Evolutionary conservation across 192 early-diverging fungal genomes (phyloP), one percentile per base, ranked within the genome.

Genomic region (Gigaspora rosea): DNA sequence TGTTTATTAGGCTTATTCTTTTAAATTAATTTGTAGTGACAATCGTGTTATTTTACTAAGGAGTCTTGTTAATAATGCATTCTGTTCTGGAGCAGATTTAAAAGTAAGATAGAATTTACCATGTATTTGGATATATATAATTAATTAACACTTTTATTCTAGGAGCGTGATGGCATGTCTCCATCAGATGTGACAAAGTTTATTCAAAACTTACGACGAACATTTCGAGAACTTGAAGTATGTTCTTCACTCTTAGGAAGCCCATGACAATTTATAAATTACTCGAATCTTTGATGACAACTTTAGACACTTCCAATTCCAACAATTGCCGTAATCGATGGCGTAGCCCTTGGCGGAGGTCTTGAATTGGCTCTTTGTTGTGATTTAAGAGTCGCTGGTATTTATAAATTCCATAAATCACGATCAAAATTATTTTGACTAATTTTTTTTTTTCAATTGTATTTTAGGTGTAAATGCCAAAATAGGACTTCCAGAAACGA

Each of bases 31-130:
- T 56, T 73, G 71, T 80, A 89, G 88, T 11, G 83, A 87, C 11
- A 83, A 88, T 15, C 90, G 95, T 33, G 95, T 95, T 10, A 87
- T 98, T 16, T 85, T 97, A 59, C 47, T 98, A 64, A 89, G 89
- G 70, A 94, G 93, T 82, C 56, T 86, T 22, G 95, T 97, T 2
- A 83, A 90, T 36, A 83, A 90, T 6, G 94, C 94, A 33, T 98
- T 98, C 80, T 98, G 95, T 82, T 94, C 96, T 3, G 97, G 97
- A 46, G 97, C 97, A 1, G 97, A 98, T 82, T 82, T 98, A 78
- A 97, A 96, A 84, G 92, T 90, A 87, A 69, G 47, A 22, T 47
- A 12, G 32, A 32, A 71, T 46, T 27, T 62, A 18, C 3, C 41
- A 8, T 41, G 46, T 20, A 2, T 36, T 20, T 48, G 18, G 7